These are phyloP conservation scores for Umbelopsis ramanniana DNA, from an alignment of 192 early-diverging fungal genomes.

Conservation along the genomic window DNA sequence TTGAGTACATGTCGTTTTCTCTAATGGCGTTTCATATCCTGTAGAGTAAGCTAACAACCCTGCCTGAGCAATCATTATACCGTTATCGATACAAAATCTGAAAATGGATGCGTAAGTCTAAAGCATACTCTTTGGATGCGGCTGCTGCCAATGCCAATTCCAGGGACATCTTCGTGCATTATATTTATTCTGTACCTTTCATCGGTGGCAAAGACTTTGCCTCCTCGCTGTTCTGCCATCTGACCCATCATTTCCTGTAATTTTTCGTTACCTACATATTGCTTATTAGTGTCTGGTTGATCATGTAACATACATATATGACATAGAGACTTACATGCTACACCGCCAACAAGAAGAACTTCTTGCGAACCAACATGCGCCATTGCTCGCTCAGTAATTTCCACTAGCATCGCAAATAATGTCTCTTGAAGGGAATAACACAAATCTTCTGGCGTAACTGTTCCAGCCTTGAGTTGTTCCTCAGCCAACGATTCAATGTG, in stretches of 20 bases:
- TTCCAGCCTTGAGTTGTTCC: slow-evolving; percentile 53
- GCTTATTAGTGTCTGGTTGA: slow-evolving; percentile 9
- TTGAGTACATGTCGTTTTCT: slow-evolving; percentile 93
- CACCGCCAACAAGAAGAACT: slow-evolving; percentile 96
- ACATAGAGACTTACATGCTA: slow-evolving; percentile 72
- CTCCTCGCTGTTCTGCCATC: slow-evolving; percentile 90
- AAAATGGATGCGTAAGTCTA: not conserved
- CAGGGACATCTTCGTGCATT: too few species aligned
- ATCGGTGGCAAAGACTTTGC: slow-evolving; percentile 93
- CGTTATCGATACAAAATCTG: slow-evolving; percentile 97
- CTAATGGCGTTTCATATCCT: slow-evolving; percentile 79
- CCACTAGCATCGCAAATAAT: slow-evolving; percentile 99
- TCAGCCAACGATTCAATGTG: slow-evolving; percentile 80
- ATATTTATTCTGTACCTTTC: slow-evolving; percentile 64
- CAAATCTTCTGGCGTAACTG: slow-evolving; percentile 82
- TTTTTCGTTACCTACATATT: slow-evolving; percentile 72
- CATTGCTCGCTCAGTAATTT: slow-evolving; percentile 98
- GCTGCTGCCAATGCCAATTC: not conserved
- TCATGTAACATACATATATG: not conserved
- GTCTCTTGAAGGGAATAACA: slow-evolving; percentile 98
- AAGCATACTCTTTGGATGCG: not conserved
- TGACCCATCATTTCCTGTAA: slow-evolving; percentile 98
- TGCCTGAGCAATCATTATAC: slow-evolving; percentile 99
- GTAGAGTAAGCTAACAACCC: slow-evolving; percentile 85
- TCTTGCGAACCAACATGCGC: slow-evolving; percentile 92